phyloP scores from a whole-genome alignment of 2,329 filamentous ascomycete genomes.

The Exophiala oligosperma region DNA sequence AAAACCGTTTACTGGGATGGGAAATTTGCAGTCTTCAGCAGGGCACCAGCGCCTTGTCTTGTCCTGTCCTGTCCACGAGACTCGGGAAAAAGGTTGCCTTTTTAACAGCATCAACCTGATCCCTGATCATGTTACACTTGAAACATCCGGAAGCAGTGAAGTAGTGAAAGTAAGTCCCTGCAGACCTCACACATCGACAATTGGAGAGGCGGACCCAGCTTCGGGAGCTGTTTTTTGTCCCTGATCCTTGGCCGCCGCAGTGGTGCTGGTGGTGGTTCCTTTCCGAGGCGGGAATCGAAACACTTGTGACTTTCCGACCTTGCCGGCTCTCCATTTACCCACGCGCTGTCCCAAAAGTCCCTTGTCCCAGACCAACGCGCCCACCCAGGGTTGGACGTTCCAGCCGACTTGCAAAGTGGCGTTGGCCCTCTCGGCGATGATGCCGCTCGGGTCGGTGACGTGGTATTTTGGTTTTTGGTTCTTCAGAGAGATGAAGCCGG shows the following conservation, averaged over 20 bases:
- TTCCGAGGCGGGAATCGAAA: slow-evolving; percentile 61
- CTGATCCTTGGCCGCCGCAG: slow-evolving; percentile 20
- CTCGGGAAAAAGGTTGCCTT: too few relatives aligned
- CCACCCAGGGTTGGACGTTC: slow-evolving; percentile 98
- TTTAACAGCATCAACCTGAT: too few relatives aligned
- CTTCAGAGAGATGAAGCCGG: slow-evolving; percentile 71
- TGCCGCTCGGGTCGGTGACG: slow-evolving; percentile 84
- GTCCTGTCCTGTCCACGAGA: too few relatives aligned
- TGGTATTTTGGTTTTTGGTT: slow-evolving; percentile 96
- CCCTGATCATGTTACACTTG: too few relatives aligned
- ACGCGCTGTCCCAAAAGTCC: slow-evolving; percentile 45
- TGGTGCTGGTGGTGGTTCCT: slow-evolving; percentile 28
- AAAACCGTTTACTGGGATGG: too few relatives aligned
- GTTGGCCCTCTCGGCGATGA: slow-evolving; percentile 70
- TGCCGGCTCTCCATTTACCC: slow-evolving; percentile 52
- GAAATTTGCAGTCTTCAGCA: too few relatives aligned
- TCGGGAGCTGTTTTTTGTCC: slow-evolving; percentile 23
- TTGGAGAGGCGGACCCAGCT: slow-evolving; percentile 19
- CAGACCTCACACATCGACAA: slow-evolving; percentile 21
- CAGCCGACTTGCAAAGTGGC: slow-evolving; percentile 82
- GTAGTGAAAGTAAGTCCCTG: too few relatives aligned
- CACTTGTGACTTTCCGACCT: slow-evolving; percentile 50
- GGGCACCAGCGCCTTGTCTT: too few relatives aligned
- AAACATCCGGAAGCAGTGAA: too few relatives aligned
- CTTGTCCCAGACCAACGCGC: slow-evolving; percentile 76